These are phyloP conservation scores for Silene conica DNA, from an alignment of 148 eudicot genomes.

Conservation along the genomic window DNA sequence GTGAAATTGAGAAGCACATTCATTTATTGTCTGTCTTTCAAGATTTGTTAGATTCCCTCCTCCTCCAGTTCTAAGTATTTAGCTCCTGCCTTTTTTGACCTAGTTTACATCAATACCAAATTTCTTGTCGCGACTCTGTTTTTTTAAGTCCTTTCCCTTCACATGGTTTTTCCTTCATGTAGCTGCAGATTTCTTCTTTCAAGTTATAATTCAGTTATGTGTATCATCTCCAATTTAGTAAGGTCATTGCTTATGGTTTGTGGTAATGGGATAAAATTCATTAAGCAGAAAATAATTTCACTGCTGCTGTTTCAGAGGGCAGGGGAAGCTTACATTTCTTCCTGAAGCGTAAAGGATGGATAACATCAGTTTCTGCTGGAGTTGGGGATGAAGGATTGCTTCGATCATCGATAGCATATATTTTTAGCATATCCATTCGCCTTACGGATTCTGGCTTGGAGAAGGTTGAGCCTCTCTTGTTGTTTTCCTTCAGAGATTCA, in stretches of 20 bases:
- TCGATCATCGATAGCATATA: slow-evolving; percentile 75
- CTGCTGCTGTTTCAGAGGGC: slow-evolving; percentile 64
- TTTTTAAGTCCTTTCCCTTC: not conserved
- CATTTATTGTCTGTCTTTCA: not conserved
- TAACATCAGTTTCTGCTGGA: slow-evolving; percentile 92
- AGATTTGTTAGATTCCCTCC: slow-evolving; percentile 3
- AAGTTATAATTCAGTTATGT: not conserved
- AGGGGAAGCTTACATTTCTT: slow-evolving; percentile 84
- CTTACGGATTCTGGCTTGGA: slow-evolving; percentile 89
- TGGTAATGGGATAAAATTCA: not conserved
- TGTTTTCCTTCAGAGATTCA: slow-evolving; percentile 4
- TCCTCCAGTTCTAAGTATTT: not conserved
- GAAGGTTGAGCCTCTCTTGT: slow-evolving; percentile 42
- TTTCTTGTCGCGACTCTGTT: not conserved
- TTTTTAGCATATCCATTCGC: slow-evolving; percentile 80
- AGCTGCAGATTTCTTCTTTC: not conserved
- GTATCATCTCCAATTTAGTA: not conserved
- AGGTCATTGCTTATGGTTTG: not conserved
- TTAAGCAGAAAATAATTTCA: not conserved
- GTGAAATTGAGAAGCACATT: not conserved
- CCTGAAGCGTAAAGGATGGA: slow-evolving; percentile 86
- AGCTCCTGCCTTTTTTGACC: not conserved
- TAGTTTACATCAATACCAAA: not conserved
- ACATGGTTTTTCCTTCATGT: not conserved
- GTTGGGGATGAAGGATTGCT: slow-evolving; percentile 90